phyloP scores from a whole-genome alignment of 1,284 basidiomycete genomes.

The Ustilago crameri region DNA sequence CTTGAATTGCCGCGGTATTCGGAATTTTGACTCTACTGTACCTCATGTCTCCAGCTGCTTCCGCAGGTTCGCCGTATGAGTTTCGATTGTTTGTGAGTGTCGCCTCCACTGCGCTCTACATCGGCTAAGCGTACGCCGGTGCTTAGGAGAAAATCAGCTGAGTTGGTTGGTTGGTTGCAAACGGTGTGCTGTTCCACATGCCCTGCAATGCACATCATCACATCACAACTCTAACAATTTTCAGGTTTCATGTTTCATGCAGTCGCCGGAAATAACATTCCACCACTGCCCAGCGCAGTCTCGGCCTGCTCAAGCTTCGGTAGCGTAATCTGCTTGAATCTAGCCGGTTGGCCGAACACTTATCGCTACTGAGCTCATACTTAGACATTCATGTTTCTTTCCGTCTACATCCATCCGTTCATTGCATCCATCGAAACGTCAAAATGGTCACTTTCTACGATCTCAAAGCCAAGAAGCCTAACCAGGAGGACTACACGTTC shows the following conservation, averaged over 20 bases:
- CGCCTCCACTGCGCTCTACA: slow-evolving; percentile 5
- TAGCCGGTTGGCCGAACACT: too few relatives aligned
- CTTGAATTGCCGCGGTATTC: slow-evolving; percentile 15
- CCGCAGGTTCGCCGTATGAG: too few relatives aligned
- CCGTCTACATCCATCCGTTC: too few relatives aligned
- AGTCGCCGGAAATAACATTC: too few relatives aligned
- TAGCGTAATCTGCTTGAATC: too few relatives aligned
- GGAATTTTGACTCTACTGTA: slow-evolving; percentile 14
- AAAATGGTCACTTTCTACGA: slow-evolving; percentile 66
- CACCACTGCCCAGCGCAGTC: too few relatives aligned
- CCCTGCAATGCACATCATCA: not conserved
- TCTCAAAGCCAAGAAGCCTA: slow-evolving; percentile 62
- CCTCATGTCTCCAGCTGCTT: not conserved
- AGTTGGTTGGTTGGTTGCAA: slow-evolving; percentile 6
- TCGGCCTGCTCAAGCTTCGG: too few relatives aligned
- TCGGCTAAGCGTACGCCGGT: slow-evolving; percentile 6
- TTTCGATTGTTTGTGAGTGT: not conserved
- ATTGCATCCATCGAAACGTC: slow-evolving; percentile 2
- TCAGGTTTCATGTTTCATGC: not conserved
- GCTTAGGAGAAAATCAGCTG: slow-evolving; percentile 23
- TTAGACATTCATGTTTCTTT: too few relatives aligned
- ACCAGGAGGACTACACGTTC: slow-evolving; percentile 58
- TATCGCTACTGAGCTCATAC: too few relatives aligned
- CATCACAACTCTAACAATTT: too few relatives aligned
- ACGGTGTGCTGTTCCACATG: too few relatives aligned